phyloP scores from a whole-genome alignment of 176 grass and related monocot genomes.

The Eleusine indica region DNA sequence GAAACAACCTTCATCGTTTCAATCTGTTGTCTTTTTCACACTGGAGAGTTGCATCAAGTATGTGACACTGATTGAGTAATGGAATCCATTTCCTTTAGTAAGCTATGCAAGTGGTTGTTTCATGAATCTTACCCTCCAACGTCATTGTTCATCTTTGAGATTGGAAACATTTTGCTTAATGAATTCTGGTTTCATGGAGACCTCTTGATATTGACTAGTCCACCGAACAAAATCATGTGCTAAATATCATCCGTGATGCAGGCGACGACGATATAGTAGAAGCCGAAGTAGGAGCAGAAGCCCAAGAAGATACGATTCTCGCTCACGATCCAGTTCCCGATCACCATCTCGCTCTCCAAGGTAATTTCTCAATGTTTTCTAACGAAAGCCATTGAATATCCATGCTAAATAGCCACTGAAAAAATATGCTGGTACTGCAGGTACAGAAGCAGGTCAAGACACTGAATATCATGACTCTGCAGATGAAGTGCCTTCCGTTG shows the following conservation, averaged over 20 bases:
- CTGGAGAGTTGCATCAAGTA: not conserved
- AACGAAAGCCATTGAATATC: not conserved
- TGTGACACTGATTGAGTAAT: not conserved
- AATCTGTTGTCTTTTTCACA: not conserved
- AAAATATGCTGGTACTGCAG: slow-evolving; percentile 38
- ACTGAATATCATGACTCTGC: slow-evolving; percentile 41
- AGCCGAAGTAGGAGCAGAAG: slow-evolving; percentile 77
- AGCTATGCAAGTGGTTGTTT: not conserved
- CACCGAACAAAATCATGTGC: not conserved
- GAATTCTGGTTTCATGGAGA: slow-evolving; percentile 12
- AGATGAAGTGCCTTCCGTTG: slow-evolving; percentile 1
- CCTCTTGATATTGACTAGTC: slow-evolving; percentile 2
- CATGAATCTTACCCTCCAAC: not conserved
- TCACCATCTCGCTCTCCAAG: slow-evolving; percentile 81
- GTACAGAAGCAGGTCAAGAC: slow-evolving; percentile 77
- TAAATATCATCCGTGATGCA: slow-evolving; percentile 45
- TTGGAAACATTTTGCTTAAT: not conserved
- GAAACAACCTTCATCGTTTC: slow-evolving; percentile 18
- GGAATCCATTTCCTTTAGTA: slow-evolving; percentile 13
- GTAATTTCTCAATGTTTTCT: slow-evolving; percentile 34
- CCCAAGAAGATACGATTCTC: slow-evolving; percentile 53
- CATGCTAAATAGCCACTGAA: slow-evolving; percentile 10
- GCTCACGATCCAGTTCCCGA: slow-evolving; percentile 53
- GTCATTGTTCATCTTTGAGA: not conserved
- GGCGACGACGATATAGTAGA: slow-evolving; percentile 67